Base-by-base conservation (phyloP, 2,329 filamentous ascomycete genomes). In the Fusarium sp. region DNA sequence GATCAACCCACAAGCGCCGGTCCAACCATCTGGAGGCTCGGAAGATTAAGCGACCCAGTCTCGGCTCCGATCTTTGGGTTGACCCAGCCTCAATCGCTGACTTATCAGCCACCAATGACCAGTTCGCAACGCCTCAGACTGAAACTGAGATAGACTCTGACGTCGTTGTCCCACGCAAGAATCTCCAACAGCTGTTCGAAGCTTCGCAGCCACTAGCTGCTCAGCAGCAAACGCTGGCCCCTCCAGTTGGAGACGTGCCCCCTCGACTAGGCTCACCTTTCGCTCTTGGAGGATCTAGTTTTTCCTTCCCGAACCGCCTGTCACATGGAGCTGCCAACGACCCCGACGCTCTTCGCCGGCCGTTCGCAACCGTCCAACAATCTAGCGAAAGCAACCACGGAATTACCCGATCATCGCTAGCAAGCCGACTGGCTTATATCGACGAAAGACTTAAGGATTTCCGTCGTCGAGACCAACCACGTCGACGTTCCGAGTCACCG, bases 211-310 rank as follows among this genome's bases (percentile, higher is more conserved):
- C 76, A 40, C 46, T 71, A 60, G 50, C 71, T 72, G 37, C 49
- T 43, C 63, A 64, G 35, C 67, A 65, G 21, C 44, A 71, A 12
- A 59, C 66, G 18, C 56, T 80, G 33, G 73, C 80, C 38, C 72
- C 78, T 74, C 81, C 83, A 11, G 77, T 79, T 3, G 79, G 79
- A 5, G 71, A 73, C 43, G 82, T 81, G 3, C 86, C 85, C 44
- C 83, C 85, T 19, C 85, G 89, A 11, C 84, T 92, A 8, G 88
- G 90, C 35, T 92, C 90, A 9, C 90, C 90, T 0, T 91, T 92
- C 71, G 82, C 85, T 12, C 84, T 83, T 38, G 79, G 83, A 15
- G 83, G 80, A 62, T 83, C 86, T 18, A 90, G 87, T 79, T 86
- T 89, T 75, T 91, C 89, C 50, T 90, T 91, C 70, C 90, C 90